Percentiles rank a stretch among this genome's conserved stretches.
Evolutionary conservation across 768 basidiomycete genomes (phyloP).

Genomic region (Boletus fagicola): DNA sequence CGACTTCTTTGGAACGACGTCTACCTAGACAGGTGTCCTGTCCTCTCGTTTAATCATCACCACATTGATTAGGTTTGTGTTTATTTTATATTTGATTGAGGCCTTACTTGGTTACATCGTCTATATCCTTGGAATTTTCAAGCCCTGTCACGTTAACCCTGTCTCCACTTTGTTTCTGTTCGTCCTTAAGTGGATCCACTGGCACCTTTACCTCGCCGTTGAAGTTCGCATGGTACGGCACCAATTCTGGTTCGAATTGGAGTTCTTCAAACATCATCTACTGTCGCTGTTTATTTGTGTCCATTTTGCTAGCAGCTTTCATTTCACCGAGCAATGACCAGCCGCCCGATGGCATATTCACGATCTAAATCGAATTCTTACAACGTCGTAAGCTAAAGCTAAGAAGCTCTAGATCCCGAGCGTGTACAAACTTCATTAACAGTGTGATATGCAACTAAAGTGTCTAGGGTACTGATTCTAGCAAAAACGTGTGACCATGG

Average conservation of each 20-base stretch:
- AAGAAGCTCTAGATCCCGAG: neutral
- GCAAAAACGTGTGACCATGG: neutral
- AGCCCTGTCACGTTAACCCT: neutral
- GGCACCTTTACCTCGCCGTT: neutral
- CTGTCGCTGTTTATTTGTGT: neutral
- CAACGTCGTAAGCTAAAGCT: neutral
- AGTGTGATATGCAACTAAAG: slow-evolving; percentile 13
- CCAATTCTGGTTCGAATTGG: neutral
- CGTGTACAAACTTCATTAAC: slow-evolving; percentile 9
- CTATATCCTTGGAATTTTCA: slow-evolving; percentile 12
- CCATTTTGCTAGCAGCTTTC: neutral
- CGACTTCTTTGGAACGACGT: slow-evolving; percentile 20
- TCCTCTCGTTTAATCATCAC: slow-evolving; percentile 33
- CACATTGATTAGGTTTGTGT: slow-evolving; percentile 23
- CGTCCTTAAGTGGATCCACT: neutral
- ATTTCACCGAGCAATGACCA: neutral
- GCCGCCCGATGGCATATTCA: neutral
- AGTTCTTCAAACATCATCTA: neutral
- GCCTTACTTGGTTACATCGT: slow-evolving; percentile 12
- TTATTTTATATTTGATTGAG: slow-evolving; percentile 23
- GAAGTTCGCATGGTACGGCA: neutral
- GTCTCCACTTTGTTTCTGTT: slow-evolving; percentile 1
- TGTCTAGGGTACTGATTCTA: slow-evolving; percentile 22
- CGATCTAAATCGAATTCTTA: neutral
- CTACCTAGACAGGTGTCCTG: slow-evolving; percentile 24